Evolutionary conservation across 2,329 filamentous ascomycete genomes (phyloP), one percentile per base, ranked within the genome.

Genomic region (Fusarium pininemorale): DNA sequence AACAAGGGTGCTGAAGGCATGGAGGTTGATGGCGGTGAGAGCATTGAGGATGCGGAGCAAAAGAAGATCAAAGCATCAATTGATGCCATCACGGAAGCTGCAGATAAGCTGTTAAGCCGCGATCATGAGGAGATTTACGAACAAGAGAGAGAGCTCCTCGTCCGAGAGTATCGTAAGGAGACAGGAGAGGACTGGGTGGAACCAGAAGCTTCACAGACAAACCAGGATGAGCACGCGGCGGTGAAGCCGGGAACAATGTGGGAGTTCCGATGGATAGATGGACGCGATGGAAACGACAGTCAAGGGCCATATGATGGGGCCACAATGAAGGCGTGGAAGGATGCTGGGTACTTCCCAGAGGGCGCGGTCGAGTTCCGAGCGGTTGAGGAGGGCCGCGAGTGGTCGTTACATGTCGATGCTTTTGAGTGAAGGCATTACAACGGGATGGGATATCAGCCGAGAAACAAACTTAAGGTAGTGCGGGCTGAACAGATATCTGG

Each of bases 191-290:
- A 93, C 14, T 99, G 96, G 96, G 81, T 83, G 26, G 85, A 90
- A 73, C 85, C 83, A n/a, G 71, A 79, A 45, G 79, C 80, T 51
- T 77, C 79, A 53, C 79, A 82, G 30, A 80, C 79, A 24, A 78
- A 78, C 39, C 77, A 61, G 30, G 66, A 73, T 55, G 69, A 75
- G 18, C 63, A 70, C 28, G 28, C 62, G 60, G 51, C 72, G 63
- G 65, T 77, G 70, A 69, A 74, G 47, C 60, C 67, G 57, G 77
- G 74, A 42, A 74, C 71, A 24, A 80, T 77, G 76, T 99, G 96
- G 95, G 94, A 98, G 82, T 99, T 94, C 81, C 89, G 94, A 66
- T 99, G 96, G 96, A 92, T 91, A 44, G 95, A 98, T 81, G 94
- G 94, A 24, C 88, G 95, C 45, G 96, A 98, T 79, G 93, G 90